A percentile compares a stretch with the other conserved stretches of the same genome.
phyloP scores from a whole-genome alignment of 2,329 filamentous ascomycete genomes.

The Didymellaceae sp. region DNA sequence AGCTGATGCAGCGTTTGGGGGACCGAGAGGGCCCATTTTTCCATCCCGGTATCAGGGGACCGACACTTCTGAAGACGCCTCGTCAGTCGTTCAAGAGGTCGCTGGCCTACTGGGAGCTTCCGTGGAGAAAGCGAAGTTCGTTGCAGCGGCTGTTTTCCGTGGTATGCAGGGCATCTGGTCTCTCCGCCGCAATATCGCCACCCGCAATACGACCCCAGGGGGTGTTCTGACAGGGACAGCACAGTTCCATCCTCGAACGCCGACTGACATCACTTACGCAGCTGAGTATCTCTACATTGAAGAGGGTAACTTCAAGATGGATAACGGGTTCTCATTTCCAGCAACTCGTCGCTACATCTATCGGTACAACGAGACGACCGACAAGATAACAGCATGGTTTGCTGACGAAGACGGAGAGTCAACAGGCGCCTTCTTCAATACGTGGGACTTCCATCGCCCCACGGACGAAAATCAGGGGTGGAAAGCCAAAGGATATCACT shows the following conservation, averaged over 20 bases:
- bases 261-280: slow-evolving; percentile 54
- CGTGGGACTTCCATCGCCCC: slow-evolving; percentile 65
- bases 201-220: slow-evolving; percentile 64
- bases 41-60: slow-evolving; percentile 40
- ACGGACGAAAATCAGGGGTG: slow-evolving; percentile 56
- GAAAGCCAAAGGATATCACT: slow-evolving; percentile 70
- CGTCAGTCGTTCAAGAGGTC: slow-evolving; percentile 56
- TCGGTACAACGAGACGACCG: slow-evolving; percentile 67
- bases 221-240: slow-evolving; percentile 71
- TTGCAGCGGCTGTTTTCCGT: slow-evolving; percentile 71
- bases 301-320: slow-evolving; percentile 68
- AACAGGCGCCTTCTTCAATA: slow-evolving; percentile 78
- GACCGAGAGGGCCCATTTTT: slow-evolving; percentile 58
- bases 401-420: slow-evolving; percentile 72
- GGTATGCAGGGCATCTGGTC: slow-evolving; percentile 74
- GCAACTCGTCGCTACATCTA: slow-evolving; percentile 74
- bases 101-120: slow-evolving; percentile 50
- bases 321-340: slow-evolving; percentile 62
- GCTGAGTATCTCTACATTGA: slow-evolving; percentile 71
- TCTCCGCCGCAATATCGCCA: slow-evolving; percentile 64
- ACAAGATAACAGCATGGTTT: slow-evolving; percentile 76
- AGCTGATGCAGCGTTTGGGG: slow-evolving; percentile 44
- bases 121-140: slow-evolving; percentile 58
- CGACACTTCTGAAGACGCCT: slow-evolving; percentile 50
- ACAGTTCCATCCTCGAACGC: slow-evolving; percentile 67